These are phyloP conservation scores for Cyphellophora attinorum DNA, from an alignment of 2,329 filamentous ascomycete species.

Conservation along the genomic window DNA sequence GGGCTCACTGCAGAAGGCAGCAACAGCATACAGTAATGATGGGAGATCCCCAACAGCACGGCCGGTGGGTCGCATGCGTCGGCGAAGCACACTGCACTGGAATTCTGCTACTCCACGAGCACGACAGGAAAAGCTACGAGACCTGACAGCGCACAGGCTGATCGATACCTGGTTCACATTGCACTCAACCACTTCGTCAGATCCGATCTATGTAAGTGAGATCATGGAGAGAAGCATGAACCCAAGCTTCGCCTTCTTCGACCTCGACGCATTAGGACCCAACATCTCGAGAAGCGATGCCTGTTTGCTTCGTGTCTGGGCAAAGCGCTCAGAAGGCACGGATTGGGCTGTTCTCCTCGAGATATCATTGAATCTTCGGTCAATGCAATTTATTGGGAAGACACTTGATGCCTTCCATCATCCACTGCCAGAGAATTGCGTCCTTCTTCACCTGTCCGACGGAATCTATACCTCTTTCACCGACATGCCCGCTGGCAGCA, in stretches of 20 bases:
- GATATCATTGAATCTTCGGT: slow-evolving; percentile 59
- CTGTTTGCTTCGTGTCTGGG: slow-evolving; percentile 67
- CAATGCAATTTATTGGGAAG: slow-evolving; percentile 69
- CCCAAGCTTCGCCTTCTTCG: slow-evolving; percentile 79
- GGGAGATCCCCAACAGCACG: slow-evolving; percentile 23
- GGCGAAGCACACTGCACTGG: slow-evolving; percentile 56
- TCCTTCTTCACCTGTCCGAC: slow-evolving; percentile 77
- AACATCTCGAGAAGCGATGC: slow-evolving; percentile 55
- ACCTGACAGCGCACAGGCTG: slow-evolving; percentile 59
- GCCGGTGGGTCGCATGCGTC: slow-evolving; percentile 29
- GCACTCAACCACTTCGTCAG: slow-evolving; percentile 52
- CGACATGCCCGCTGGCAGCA: slow-evolving; percentile 48
- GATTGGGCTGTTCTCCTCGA: slow-evolving; percentile 60
- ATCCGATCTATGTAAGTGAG: slow-evolving; percentile 88
- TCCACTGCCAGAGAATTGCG: slow-evolving; percentile 68
- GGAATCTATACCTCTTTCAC: slow-evolving; percentile 71
- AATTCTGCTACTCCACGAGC: slow-evolving; percentile 46
- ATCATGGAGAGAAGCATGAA: slow-evolving; percentile 72
- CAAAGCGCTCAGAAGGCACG: slow-evolving; percentile 44
- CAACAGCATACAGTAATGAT: slow-evolving; percentile 14
- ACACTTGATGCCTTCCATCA: slow-evolving; percentile 55
- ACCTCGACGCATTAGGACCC: slow-evolving; percentile 56
- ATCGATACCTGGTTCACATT: slow-evolving; percentile 86
- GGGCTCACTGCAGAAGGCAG: slow-evolving; percentile 6
- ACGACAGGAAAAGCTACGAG: slow-evolving; percentile 67